These are phyloP conservation scores for Conringia planisiliqua DNA, from an alignment of 345 rosid genomes.

Conservation along the genomic window DNA sequence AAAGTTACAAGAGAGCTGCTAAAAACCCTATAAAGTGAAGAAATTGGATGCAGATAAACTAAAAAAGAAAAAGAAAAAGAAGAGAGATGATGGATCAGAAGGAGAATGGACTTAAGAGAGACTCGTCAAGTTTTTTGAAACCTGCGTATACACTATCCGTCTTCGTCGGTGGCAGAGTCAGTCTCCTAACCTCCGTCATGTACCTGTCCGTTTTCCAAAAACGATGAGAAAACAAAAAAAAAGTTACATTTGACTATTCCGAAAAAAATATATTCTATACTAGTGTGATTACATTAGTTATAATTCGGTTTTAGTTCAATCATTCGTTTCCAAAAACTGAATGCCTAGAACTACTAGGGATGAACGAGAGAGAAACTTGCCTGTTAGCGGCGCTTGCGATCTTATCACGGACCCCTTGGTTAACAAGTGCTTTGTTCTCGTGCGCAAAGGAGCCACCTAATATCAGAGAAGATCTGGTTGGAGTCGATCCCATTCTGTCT, in stretches of 20 bases:
- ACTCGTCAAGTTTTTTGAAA: constrained; percentile 86
- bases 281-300: too few species aligned
- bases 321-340: neutral
- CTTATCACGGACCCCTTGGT: constrained; percentile 83
- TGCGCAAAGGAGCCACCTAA: constrained; percentile 57
- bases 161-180: constrained; percentile 71
- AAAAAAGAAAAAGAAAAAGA: neutral
- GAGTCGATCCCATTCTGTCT: constrained; percentile 68
- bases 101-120: constrained; percentile 63
- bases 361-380: constrained; percentile 34
- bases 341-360: neutral
- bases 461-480: constrained; percentile 63
- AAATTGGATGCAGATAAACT: constrained; percentile 7
- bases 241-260: too few species aligned
- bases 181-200: constrained; percentile 85
- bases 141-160: constrained; percentile 78
- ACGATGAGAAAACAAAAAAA: too few species aligned
- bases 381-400: constrained; percentile 88
- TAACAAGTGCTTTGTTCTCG: constrained; percentile 54
- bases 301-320: neutral
- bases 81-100: constrained; percentile 34
- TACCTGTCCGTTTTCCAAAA: constrained; percentile 46
- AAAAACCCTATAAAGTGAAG: constrained; percentile 14
- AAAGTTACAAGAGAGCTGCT: constrained; percentile 27
- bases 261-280: too few species aligned